These are phyloP conservation scores for Globisporangium radiosum DNA, from an alignment of 352 stramenopile genomes.

Conservation along the genomic window DNA sequence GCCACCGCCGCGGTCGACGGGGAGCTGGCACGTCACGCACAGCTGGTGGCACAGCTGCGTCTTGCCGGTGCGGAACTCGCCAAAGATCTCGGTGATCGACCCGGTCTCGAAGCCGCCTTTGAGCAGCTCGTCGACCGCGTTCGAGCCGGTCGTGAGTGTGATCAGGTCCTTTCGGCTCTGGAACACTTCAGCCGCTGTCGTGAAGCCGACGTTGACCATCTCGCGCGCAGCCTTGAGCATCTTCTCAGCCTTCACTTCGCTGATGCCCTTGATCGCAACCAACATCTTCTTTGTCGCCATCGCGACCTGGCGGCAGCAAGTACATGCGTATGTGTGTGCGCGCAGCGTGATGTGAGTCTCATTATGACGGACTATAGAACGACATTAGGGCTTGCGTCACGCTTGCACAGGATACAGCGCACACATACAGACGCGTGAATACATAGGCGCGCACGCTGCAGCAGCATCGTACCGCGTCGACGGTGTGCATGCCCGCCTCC, in stretches of 20 bases:
- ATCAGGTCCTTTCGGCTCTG: conserved; percentile 91
- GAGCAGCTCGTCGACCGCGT: conserved; percentile 85
- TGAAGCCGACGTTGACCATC: conserved; percentile 98
- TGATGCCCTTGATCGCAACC: conserved; percentile 98
- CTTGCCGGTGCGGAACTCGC: conserved; percentile 99
- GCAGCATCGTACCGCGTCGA: conserved; percentile 87
- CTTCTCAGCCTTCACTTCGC: conserved; percentile 98
- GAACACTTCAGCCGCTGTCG: conserved; percentile 90
- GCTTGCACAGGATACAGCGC: too few species aligned
- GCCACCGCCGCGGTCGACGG: conserved; percentile 94
- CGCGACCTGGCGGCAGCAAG: conserved; percentile 53
- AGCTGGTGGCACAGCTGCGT: conserved; percentile 99
- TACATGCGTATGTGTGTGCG: too few species aligned
- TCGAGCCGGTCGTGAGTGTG: conserved; percentile 91
- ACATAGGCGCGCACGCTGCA: neutral
- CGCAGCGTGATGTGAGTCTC: neutral
- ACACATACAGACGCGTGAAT: too few species aligned
- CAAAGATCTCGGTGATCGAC: conserved; percentile 97
- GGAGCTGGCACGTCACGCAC: conserved; percentile 98
- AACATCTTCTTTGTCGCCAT: conserved; percentile 97
- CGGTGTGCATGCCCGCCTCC: conserved; percentile 95
- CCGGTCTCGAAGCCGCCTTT: conserved; percentile 97
- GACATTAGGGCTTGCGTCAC: too few species aligned
- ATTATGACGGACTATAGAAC: neutral
- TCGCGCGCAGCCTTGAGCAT: conserved; percentile 97